Evolutionary conservation across 306 rosid genomes (phyloP).

Genomic region (Pyrus pyrifolia): DNA sequence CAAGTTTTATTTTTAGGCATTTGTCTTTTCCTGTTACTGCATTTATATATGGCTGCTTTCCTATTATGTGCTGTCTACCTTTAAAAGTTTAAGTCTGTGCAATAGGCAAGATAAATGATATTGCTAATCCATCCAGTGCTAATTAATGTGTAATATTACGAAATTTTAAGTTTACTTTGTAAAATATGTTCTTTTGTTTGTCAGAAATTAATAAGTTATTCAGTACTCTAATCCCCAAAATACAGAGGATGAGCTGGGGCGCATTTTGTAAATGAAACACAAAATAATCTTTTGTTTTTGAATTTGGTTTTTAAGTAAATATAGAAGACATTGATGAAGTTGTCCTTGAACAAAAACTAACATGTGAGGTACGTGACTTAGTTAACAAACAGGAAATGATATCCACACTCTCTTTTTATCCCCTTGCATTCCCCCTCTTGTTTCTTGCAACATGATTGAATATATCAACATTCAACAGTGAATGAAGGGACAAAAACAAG

Average conservation of each 20-base stretch:
- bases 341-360: neutral
- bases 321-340: neutral
- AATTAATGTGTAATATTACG: neutral
- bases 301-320: neutral
- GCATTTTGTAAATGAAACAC: no score
- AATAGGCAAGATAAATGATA: neutral
- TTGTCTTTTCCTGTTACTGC: neutral
- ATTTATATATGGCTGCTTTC: neutral
- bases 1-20: conserved; percentile 11
- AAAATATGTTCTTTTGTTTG: neutral
- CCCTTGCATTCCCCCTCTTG: no score
- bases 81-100: neutral
- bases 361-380: neutral
- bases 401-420: no score
- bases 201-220: neutral
- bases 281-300: neutral
- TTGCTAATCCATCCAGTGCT: neutral
- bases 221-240: neutral
- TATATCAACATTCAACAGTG: no score
- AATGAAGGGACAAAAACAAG: no score
- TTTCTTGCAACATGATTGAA: no score
- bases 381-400: neutral
- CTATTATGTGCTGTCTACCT: neutral
- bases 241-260: neutral
- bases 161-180: neutral